phyloP scores from a whole-genome alignment of 139 green algal genomes.

The Pseudopediastrum boryanum region DNA sequence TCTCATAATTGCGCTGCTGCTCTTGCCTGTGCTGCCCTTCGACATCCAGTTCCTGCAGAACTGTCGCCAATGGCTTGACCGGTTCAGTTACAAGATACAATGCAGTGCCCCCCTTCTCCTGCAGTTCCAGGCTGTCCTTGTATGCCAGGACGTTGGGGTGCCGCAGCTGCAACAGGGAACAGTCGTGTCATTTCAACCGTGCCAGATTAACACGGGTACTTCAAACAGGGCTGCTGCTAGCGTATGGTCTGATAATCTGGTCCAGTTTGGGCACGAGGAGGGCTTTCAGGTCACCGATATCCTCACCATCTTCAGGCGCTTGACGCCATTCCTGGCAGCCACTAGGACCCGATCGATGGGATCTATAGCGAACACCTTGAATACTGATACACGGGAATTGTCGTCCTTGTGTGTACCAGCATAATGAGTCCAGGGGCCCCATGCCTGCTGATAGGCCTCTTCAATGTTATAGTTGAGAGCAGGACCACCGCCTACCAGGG shows the following conservation, averaged over 20 bases:
- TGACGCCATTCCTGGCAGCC: conserved; percentile 81
- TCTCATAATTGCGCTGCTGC: too few relatives aligned
- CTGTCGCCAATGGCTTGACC: conserved; percentile 68
- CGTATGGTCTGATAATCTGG: too few relatives aligned
- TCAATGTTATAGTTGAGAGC: conserved; percentile 74
- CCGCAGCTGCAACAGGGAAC: conserved; percentile 64
- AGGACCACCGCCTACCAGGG: conserved; percentile 65
- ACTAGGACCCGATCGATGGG: conserved; percentile 65
- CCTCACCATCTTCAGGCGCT: conserved; percentile 75
- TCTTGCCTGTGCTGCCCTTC: conserved; percentile 54
- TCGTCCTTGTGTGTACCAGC: conserved; percentile 71
- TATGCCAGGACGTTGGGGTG: conserved; percentile 88
- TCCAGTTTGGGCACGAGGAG: background rate
- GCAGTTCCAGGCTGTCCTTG: conserved; percentile 80
- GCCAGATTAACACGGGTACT: background rate
- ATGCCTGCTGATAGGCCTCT: conserved; percentile 55
- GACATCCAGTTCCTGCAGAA: conserved; percentile 69
- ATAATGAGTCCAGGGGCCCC: conserved; percentile 80
- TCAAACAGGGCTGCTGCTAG: background rate
- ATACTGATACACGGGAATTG: conserved; percentile 74
- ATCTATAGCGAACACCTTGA: conserved; percentile 62
- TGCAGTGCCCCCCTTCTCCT: conserved; percentile 68
- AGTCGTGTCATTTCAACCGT: background rate
- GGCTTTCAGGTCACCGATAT: background rate
- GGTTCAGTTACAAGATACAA: conserved; percentile 90